Conservation (phyloP, 1,284 basidiomycete species). For the Moesziomyces sp. region DNA sequence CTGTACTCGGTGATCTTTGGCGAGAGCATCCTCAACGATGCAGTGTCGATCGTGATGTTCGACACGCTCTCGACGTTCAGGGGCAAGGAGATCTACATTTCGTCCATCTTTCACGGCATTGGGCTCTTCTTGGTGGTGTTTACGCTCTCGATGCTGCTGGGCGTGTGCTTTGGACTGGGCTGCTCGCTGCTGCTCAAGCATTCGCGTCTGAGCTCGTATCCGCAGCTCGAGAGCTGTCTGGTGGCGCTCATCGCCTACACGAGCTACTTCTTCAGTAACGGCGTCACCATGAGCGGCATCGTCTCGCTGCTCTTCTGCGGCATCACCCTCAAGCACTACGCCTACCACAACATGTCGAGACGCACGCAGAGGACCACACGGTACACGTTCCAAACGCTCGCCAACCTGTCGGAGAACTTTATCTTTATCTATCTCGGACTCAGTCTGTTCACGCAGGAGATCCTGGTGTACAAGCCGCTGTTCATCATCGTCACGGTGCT, state of each 20-base stretch:
- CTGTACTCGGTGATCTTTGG: slow-evolving; percentile 98
- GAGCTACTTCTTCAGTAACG: slow-evolving; percentile 96
- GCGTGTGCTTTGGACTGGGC: slow-evolving; percentile 87
- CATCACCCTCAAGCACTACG: slow-evolving; percentile 98
- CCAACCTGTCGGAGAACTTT: slow-evolving; percentile 90
- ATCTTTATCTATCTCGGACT: slow-evolving; percentile 99
- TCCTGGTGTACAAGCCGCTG: slow-evolving; percentile 91
- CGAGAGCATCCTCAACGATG: slow-evolving; percentile 96
- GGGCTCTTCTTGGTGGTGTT: slow-evolving; percentile 97
- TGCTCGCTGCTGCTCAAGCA: slow-evolving; percentile 95
- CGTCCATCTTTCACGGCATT: slow-evolving; percentile 91
- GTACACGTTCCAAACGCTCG: slow-evolving; percentile 73
- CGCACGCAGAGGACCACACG: slow-evolving; percentile 94
- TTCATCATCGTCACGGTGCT: slow-evolving; percentile 78
- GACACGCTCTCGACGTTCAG: slow-evolving; percentile 94
- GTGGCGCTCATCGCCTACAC: slow-evolving; percentile 95
- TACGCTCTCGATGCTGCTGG: slow-evolving; percentile 90
- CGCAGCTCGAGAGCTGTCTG: slow-evolving; percentile 86
- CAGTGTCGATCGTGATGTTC: slow-evolving; percentile 99
- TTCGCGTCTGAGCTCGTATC: slow-evolving; percentile 85
- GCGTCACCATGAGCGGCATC: slow-evolving; percentile 93
- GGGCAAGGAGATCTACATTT: slow-evolving; percentile 85
- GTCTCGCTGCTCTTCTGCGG: slow-evolving; percentile 98
- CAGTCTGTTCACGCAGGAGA: slow-evolving; percentile 88
- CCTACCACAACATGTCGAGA: slow-evolving; percentile 97